Evolutionary conservation across 2,329 filamentous ascomycete species (phyloP), one percentile per base, ranked within the genome.

Genomic region (Xylaria sp.): DNA sequence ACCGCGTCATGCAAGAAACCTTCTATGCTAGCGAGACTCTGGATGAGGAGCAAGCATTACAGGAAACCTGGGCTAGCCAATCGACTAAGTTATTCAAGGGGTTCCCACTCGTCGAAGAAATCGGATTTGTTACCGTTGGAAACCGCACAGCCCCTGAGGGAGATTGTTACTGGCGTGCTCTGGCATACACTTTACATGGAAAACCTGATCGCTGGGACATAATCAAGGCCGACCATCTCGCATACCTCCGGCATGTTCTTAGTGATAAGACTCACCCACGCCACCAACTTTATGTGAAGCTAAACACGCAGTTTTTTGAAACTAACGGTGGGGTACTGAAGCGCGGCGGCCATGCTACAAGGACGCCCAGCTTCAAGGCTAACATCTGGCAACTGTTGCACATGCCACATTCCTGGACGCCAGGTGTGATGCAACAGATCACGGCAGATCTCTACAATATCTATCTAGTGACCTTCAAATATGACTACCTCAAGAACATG

Each of bases 361-460:
- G 15, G 17, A 61, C 39, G 11, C 15, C 27, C 5, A 0, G 17
- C 6, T 74, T 74, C 63, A 64, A 64, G 6, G 73, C 72, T 17
- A 79, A 78, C 56, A 58, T 77, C 15, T 79, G 73, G 72, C 77
- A 79, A 67, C 56, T 70, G 13, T 62, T 80, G 22, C 72, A 75
- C 25, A 66, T 78, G 20, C 75, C 77, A 0, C 70, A 74, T 27
- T 63, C 72, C 4, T 79, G 76, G 73, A 72, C 71, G 3, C 73
- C 72, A 5, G 73, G 75, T 1, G 69, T 73, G 10, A 73, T 77
- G 66, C 70, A 76, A 44, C 70, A 76, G 59, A 61, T 80, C 5
- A 79, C 76, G 0, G 77, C 78, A 0, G 77, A 79, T 57, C 69
- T 80, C 4, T 79, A 79, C 57, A 73, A 75, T 6, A 64, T 79